Evolutionary conservation across 768 basidiomycete genomes (phyloP), one percentile per base, ranked within the genome.

Genomic region (Phanerodontia chrysosporium): DNA sequence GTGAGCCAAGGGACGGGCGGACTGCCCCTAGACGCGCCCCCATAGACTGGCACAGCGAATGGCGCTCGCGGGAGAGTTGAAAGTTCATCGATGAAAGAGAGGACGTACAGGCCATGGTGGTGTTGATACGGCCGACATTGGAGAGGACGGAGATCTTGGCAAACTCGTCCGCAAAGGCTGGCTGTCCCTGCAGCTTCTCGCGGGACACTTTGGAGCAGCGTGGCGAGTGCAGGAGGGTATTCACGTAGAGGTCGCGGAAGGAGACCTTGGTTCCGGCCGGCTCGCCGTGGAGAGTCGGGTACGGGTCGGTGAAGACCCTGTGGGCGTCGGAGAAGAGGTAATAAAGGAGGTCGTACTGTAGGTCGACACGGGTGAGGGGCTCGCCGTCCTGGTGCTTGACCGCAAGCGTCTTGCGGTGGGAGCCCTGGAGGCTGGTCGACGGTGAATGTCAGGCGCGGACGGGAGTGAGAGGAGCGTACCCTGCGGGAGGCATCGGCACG

Each of bases 51-150:
- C 18, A 42, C 8, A 18, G 39, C 46, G 48, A 25, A 49, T 49
- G 48, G 48, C 25, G 39, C 39, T 42, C 39, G 39, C 8, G 32
- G 32, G 8, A 18, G 39, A 4, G 39, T 42, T 18, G 10, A 35
- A 13, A 35, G 6, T 18, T 7, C 8, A 42, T 42, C 39, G 39
- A 42, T 42, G 39, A 18, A 18, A 18, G 39, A n/a, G 28, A n/a
- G 6, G 48, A 70, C 85, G 72, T 67, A 91, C 90, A 92, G 60
- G 89, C 89, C 81, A 90, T 85, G 4, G 89, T 92, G 5, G 89
- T 89, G 67, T 90, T 90, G 63, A 92, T 82, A 57, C 89, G 76
- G 28, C 89, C 89, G n/a, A 90, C 84, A 64, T 92, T 92, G 22
- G 88, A 84, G 27, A 90, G 74, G 4, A 91, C 74, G 1, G 84